Evolutionary conservation across 495 filamentous ascomycete genomes (phyloP).

Genomic region (Aspergillus biplanus): DNA sequence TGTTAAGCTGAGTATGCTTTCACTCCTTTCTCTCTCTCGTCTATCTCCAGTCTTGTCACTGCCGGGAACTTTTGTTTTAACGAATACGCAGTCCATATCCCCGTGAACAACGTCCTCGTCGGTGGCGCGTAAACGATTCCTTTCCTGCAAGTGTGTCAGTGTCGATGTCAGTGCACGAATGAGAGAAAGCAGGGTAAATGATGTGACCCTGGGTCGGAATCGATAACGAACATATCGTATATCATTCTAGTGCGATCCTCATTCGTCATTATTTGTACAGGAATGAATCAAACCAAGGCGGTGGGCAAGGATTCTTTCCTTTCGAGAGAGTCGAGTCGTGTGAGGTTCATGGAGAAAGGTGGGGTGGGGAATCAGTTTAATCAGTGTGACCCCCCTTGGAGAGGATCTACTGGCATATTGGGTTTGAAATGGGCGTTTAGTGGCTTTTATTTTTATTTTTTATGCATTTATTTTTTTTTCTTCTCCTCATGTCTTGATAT

Average conservation of each 20-base stretch:
- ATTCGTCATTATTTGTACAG: neutral
- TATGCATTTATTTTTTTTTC: slow-evolving; percentile 1
- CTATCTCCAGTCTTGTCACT: too few relatives aligned
- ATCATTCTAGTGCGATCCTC: too few relatives aligned
- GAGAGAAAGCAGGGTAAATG: too few relatives aligned
- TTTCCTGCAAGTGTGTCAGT: too few relatives aligned
- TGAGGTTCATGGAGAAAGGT: neutral
- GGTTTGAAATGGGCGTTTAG: neutral
- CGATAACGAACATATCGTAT: too few relatives aligned
- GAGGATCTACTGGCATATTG: neutral
- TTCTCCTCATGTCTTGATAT: neutral
- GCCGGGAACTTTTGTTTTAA: neutral
- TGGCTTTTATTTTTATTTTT: neutral
- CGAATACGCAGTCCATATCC: slow-evolving; percentile 66
- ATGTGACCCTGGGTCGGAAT: too few relatives aligned
- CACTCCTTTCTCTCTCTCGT: neutral
- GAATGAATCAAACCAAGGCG: neutral
- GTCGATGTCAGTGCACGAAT: too few relatives aligned
- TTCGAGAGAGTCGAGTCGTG: too few relatives aligned
- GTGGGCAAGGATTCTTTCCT: too few relatives aligned
- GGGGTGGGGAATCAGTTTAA: neutral
- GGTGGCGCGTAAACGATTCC: slow-evolving; percentile 59
- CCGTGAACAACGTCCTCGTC: slow-evolving; percentile 82
- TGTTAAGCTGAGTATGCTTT: slow-evolving; percentile 82
- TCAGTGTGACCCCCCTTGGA: neutral